These are phyloP conservation scores for Paraphaeosphaeria sporulosa DNA, from an alignment of 2,329 filamentous ascomycete genomes.

Conservation along the genomic window DNA sequence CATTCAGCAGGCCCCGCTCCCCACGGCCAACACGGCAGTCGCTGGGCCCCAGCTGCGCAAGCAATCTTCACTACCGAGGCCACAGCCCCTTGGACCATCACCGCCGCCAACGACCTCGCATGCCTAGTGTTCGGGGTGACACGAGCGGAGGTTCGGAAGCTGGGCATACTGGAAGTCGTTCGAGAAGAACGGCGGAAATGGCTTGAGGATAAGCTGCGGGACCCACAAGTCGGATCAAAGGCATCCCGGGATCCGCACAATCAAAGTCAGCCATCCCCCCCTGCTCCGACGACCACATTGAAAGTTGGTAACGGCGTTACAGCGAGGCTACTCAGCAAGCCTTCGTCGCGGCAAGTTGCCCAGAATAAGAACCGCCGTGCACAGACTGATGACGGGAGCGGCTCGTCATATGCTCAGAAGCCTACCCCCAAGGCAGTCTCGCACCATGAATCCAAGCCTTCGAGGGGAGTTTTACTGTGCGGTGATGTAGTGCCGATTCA, in stretches of 20 bases:
- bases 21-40: constrained; percentile 82
- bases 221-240: constrained; percentile 62
- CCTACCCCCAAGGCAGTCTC: constrained; percentile 63
- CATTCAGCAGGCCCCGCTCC: constrained; percentile 52
- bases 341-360: constrained; percentile 65
- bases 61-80: constrained; percentile 98
- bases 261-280: constrained; percentile 45
- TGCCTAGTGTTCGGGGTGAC: constrained; percentile 99
- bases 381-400: constrained; percentile 69
- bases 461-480: constrained; percentile 87
- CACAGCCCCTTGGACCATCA: constrained; percentile 90
- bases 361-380: constrained; percentile 61
- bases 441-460: constrained; percentile 76
- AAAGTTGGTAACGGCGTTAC: constrained; percentile 85
- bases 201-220: constrained; percentile 84
- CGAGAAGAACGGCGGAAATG: constrained; percentile 87
- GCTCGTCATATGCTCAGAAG: constrained; percentile 53
- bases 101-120: constrained; percentile 94
- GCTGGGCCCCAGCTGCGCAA: constrained; percentile 90
- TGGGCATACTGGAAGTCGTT: constrained; percentile 95
- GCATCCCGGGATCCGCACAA: constrained; percentile 36
- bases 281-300: constrained; percentile 51
- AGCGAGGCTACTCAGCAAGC: constrained; percentile 85
- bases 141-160: constrained; percentile 90
- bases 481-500: constrained; percentile 98